Base-by-base conservation (phyloP, 148 eudicot species). In the Cornus controversa region DNA sequence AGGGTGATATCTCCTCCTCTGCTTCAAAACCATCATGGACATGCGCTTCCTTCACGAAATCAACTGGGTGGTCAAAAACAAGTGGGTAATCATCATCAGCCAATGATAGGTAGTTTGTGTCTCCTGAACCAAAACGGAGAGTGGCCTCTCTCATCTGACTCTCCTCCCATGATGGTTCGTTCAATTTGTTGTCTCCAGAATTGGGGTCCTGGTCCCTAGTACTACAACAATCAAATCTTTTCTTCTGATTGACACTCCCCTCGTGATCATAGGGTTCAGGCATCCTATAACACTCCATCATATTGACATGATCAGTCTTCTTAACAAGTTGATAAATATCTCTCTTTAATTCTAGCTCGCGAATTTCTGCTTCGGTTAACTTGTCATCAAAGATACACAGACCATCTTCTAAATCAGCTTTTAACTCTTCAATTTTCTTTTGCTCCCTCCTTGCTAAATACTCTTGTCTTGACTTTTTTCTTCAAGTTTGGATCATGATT, bases 371-470 rank as follows among this genome's bases (percentile, higher is more conserved):
- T 88, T 89, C 91, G 22, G 89, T 89, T 77, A 89, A 78, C 75
- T 88, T 84, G 58, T 83, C 91, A 67, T 83, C 91, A 67, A 93
- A 93, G 22, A 93, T 71, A 82, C 85, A 88, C 37, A 82, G 84
- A 71, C 91, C 93, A 70, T 93, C 94, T 78, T 84, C 85, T 64
- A 93, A 73, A 66, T 88, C 97, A 81, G 91, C 93, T 83, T 93
- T 91, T 88, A 82, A 82, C 76, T 93, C 91, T 24, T 91, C 94
- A 67, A 93, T 71, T 79, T 93, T 93, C 87, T 88, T 88, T 72
- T 85, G 87, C 91, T 91, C 97, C 78, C 97, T 88, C 80, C 91
- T 93, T 84, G 89, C 91, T 81, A 93, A 84, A 78, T 93, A 93
- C 70, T 91, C 91, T 81, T 87, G 94, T 75, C 97, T 87, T 66